A percentile compares a stretch with the other conserved stretches of the same genome.
Conservation (phyloP, 306 rosid species). For the Erythrophleum fordii region DNA sequence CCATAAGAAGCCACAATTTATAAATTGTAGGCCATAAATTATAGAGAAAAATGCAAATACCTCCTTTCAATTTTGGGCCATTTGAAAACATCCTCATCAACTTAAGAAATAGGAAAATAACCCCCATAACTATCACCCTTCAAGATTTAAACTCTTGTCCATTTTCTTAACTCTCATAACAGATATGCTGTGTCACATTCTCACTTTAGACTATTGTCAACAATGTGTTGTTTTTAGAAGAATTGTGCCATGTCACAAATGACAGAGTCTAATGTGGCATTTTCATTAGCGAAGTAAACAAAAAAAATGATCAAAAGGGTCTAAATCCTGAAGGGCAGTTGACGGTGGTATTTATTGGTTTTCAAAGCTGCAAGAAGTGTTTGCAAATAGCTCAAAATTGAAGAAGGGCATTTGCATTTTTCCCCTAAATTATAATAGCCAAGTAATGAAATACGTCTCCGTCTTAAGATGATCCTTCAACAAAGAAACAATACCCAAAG, state of each 20-base stretch:
- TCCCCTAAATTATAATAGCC: not conserved
- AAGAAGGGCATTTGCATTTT: not conserved
- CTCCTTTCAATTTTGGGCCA: not conserved
- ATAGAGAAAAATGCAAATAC: not conserved
- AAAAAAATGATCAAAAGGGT: not conserved
- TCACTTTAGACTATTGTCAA: too few species aligned
- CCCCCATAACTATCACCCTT: too few species aligned
- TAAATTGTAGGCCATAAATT: not conserved
- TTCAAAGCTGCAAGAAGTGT: not conserved
- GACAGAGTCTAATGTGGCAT: not conserved
- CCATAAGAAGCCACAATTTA: slow-evolving; percentile 31
- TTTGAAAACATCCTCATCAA: not conserved
- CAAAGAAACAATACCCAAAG: not conserved
- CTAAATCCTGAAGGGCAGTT: not conserved
- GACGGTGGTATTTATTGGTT: not conserved
- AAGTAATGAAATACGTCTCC: slow-evolving; percentile 6
- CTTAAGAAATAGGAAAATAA: too few species aligned
- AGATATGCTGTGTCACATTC: too few species aligned
- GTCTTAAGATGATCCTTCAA: slow-evolving; percentile 14
- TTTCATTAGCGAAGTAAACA: not conserved
- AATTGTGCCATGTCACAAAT: not conserved
- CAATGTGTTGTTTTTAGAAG: too few species aligned
- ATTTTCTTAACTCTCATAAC: too few species aligned
- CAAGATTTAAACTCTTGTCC: too few species aligned
- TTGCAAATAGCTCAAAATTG: not conserved